Evolutionary conservation across 2,329 filamentous ascomycete genomes (phyloP), one percentile per base, ranked within the genome.

Genomic region (Ophiostoma montium): DNA sequence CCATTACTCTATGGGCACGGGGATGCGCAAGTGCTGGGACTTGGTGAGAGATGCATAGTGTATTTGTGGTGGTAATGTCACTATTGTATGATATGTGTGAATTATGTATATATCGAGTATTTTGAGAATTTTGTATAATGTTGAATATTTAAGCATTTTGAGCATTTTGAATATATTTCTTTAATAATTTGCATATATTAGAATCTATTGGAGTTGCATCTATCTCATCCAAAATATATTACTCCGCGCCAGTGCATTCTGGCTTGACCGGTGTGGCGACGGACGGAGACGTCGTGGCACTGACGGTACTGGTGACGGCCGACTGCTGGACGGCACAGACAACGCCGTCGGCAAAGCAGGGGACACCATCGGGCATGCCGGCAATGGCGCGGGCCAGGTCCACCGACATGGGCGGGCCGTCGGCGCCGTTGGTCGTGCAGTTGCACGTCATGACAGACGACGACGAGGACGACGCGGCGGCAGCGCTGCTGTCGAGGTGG

Each of bases 11-110:
- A 77, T 78, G 74, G 74, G 74, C 0, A 76, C 74, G 0, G 74
- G 74, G 0, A 77, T 78, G 74, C 65, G 70, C 35, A 76, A 74
- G 56, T 77, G 74, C 57, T 77, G 74, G 73, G 59, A 65, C 2
- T 58, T 76, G 13, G 63, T 66, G 10, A 62, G 59, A 47, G 57
- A 59, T 9, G 27, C 32, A 21, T 47, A 10, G 11, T 16, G 7
- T n/a, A n/a, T n/a, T n/a, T n/a, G n/a, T n/a, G n/a, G n/a, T n/a
- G n/a, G n/a, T n/a, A n/a, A n/a, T n/a, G n/a, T n/a, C n/a, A n/a
- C n/a, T n/a, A n/a, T n/a, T n/a, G n/a, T n/a, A n/a, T n/a, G n/a
- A n/a, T n/a, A n/a, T n/a, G n/a, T n/a, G n/a, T n/a, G n/a, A n/a
- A n/a, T n/a, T n/a, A n/a, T n/a, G n/a, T n/a, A n/a, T n/a, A n/a